Percentiles rank a stretch among this genome's conserved stretches.
Conservation (phyloP, 2,329 filamentous ascomycete genomes). For the Aspergillus amoenus region DNA sequence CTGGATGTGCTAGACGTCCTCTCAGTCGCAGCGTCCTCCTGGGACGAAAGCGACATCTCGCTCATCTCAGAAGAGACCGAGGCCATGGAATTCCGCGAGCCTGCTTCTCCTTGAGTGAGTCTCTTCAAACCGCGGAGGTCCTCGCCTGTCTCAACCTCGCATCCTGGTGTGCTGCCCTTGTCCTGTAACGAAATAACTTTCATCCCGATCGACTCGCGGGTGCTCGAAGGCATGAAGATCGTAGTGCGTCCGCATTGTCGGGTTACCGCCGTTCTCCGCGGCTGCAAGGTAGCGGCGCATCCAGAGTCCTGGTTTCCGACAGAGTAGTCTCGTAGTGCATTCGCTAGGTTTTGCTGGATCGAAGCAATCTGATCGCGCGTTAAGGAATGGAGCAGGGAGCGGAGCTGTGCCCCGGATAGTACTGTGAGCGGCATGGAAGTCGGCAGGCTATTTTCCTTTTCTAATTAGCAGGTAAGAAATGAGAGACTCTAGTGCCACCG, state of each 20-base stretch:
- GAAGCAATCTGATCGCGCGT: constrained; percentile 56
- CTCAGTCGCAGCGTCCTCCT: constrained; percentile 23
- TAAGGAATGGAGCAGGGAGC: constrained; percentile 55
- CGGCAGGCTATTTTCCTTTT: neutral
- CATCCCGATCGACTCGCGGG: constrained; percentile 59
- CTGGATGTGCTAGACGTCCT: constrained; percentile 16
- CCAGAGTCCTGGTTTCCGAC: constrained; percentile 59
- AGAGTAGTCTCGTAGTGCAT: constrained; percentile 65
- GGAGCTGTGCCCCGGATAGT: constrained; percentile 58
- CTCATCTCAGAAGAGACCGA: constrained; percentile 37
- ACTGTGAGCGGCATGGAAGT: constrained; percentile 60
- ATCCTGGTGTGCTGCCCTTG: constrained; percentile 27
- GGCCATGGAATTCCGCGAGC: constrained; percentile 31
- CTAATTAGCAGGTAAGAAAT: neutral
- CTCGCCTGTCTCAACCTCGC: constrained; percentile 33
- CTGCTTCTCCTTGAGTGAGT: constrained; percentile 2
- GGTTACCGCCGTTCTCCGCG: constrained; percentile 60
- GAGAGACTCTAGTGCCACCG: neutral
- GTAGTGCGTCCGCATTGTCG: constrained; percentile 62
- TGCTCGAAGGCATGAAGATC: constrained; percentile 67
- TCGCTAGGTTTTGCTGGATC: constrained; percentile 59
- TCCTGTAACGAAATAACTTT: constrained; percentile 62
- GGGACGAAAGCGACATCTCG: constrained; percentile 37
- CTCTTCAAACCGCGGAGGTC: constrained; percentile 13
- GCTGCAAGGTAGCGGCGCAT: constrained; percentile 61